Conservation (phyloP, 441 rosid genomes). For the Syzygium malaccense region DNA sequence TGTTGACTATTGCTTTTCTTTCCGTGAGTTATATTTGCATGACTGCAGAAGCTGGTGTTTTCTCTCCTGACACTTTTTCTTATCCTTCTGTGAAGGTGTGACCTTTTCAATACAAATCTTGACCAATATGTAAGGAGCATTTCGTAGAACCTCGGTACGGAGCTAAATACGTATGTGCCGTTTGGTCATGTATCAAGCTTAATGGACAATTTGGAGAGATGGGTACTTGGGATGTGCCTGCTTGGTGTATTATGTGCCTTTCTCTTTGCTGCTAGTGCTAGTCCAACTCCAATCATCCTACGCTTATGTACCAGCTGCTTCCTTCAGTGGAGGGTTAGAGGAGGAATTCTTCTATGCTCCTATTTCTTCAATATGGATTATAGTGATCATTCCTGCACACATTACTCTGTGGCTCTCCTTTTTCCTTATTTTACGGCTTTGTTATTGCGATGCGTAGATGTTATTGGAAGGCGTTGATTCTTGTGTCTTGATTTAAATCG, state of each 20-base stretch:
- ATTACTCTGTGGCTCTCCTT: not conserved
- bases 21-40: not conserved
- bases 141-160: slow-evolving; percentile 15
- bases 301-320: not conserved
- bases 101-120: slow-evolving; percentile 60
- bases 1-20: not conserved
- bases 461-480: not conserved
- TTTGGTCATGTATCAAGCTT: not conserved
- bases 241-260: not conserved
- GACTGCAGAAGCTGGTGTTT: not conserved
- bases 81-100: slow-evolving; percentile 43
- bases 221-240: not conserved
- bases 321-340: not conserved
- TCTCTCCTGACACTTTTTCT: not conserved
- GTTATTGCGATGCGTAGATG: not conserved
- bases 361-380: not conserved
- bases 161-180: not conserved
- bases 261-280: not conserved
- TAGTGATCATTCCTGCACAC: not conserved
- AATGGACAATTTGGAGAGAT: not conserved
- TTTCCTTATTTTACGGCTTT: not conserved
- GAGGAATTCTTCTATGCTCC: not conserved
- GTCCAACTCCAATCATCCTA: not conserved
- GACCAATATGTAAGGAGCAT: slow-evolving; percentile 84
- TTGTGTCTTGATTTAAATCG: not conserved